These are phyloP conservation scores for Leccinum subrobustum DNA, from an alignment of 1,284 basidiomycete genomes.

Conservation along the genomic window DNA sequence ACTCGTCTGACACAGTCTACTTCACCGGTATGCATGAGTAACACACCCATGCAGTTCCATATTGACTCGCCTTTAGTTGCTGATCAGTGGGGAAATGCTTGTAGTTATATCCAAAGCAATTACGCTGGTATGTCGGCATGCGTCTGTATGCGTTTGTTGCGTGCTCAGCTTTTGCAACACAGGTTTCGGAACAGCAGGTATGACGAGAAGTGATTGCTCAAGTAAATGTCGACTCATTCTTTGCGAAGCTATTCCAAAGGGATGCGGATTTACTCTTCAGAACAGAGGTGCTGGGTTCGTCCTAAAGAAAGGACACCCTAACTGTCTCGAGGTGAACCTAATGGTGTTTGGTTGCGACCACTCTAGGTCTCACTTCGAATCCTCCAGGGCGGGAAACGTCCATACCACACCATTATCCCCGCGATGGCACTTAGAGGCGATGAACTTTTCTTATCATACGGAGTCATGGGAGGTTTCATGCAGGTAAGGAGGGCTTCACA, in stretches of 20 bases:
- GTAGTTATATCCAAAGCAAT: slow-evolving; percentile 94
- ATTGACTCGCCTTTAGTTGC: slow-evolving; percentile 47
- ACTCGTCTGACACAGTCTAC: slow-evolving; percentile 92
- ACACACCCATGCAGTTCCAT: not conserved
- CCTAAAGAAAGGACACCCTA: slow-evolving; percentile 80
- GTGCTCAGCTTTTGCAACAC: slow-evolving; percentile 23
- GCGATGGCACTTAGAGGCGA: slow-evolving; percentile 81
- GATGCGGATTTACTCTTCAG: slow-evolving; percentile 94
- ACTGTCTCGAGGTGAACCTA: slow-evolving; percentile 61
- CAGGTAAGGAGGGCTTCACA: slow-evolving; percentile 49
- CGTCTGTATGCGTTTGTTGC: not conserved
- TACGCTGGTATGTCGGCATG: slow-evolving; percentile 62
- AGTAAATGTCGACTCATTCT: slow-evolving; percentile 10
- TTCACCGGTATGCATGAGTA: slow-evolving; percentile 61
- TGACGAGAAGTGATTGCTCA: not conserved
- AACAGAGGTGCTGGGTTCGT: slow-evolving; percentile 89
- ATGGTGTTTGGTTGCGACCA: not conserved
- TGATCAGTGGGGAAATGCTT: slow-evolving; percentile 91
- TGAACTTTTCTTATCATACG: slow-evolving; percentile 86
- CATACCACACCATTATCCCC: slow-evolving; percentile 96
- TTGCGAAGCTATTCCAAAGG: slow-evolving; percentile 75
- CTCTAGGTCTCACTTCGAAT: not conserved
- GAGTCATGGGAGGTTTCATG: slow-evolving; percentile 97
- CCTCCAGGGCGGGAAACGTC: slow-evolving; percentile 75
- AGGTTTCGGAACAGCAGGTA: slow-evolving; percentile 79